These are phyloP conservation scores for Ogataea parapolymorpha DNA, from an alignment of 805 yeast genomes.

Conservation along the genomic window DNA sequence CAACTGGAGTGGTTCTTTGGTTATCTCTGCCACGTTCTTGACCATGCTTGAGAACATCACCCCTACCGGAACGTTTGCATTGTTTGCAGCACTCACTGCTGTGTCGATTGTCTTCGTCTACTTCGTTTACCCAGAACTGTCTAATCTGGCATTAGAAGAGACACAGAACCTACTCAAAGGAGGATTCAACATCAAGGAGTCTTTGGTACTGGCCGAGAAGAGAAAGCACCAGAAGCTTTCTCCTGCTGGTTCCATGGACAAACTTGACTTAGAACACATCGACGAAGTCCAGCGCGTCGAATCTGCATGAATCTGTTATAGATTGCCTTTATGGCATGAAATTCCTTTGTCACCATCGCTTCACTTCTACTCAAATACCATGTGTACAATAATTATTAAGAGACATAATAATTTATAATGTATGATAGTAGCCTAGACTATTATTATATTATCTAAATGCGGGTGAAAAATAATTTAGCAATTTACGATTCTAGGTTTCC, in stretches of 20 bases:
- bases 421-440: constrained; percentile 2
- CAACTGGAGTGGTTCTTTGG: constrained; percentile 93
- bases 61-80: constrained; percentile 90
- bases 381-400: background rate
- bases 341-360: background rate
- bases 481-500: background rate
- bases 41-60: constrained; percentile 93
- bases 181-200: constrained; percentile 81
- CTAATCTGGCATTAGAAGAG: constrained; percentile 88
- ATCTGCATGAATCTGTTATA: background rate
- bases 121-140: constrained; percentile 89
- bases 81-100: constrained; percentile 80
- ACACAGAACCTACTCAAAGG: constrained; percentile 75
- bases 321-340: background rate
- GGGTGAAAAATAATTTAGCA: constrained; percentile 3
- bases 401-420: background rate
- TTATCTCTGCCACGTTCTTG: constrained; percentile 86
- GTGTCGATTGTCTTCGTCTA: constrained; percentile 69
- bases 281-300: background rate
- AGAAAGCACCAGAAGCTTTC: constrained; percentile 26
- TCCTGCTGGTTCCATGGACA: background rate
- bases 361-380: background rate
- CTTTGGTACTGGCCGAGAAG: constrained; percentile 50
- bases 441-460: background rate
- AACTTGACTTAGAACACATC: constrained; percentile 2